Base-by-base conservation (phyloP, 1,284 basidiomycete genomes). In the Phellopilus nigrolimitatus region DNA sequence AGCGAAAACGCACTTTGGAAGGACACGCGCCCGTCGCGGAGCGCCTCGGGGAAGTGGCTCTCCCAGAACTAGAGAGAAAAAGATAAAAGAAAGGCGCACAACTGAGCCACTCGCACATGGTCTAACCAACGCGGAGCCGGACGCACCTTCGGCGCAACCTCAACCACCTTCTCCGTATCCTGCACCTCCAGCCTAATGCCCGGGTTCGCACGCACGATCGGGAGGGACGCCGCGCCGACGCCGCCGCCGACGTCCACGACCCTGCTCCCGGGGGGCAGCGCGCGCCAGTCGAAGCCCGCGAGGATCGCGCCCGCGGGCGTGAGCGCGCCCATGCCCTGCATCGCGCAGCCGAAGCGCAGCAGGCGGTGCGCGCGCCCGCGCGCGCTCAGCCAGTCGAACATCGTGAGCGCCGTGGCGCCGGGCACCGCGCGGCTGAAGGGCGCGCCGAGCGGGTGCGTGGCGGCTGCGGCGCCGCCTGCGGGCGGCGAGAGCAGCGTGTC, bases 401-500 rank as follows among this genome's bases (percentile, higher is more conserved):
- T 53, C 19, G 44, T 43, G n/a, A n/a, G n/a, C n/a, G n/a, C n/a
- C n/a, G n/a, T 7, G 24, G 10, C 22, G 17, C 19, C 30, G 33
- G 31, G n/a, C n/a, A n/a, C n/a, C 36, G 33, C 6, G 36, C 15
- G 10, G 36, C 62, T 61, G 51, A 70, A 62, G 3, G 72, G 58
- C 1, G 68, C 45, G 1, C 61, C 53, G 21, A 57, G 58, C 0
- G 65, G 58, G n/a, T 66, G 61, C 10, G n/a, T n/a, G n/a, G n/a
- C n/a, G n/a, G n/a, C n/a, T 53, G 58, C 0, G 68, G 68, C 19
- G 52, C 50, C 3, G 61, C 60, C 2, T 24, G 64, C 62, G 8
- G 53, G 42, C 0, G 70, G 66, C 36, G 70, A 66, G 1, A 59
- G 52, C 4, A 73, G 50, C 5, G 57, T 59, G 47, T 75, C 71